Conservation (phyloP, 179 eudicot genomes). For the Carnegiea gigantea region DNA sequence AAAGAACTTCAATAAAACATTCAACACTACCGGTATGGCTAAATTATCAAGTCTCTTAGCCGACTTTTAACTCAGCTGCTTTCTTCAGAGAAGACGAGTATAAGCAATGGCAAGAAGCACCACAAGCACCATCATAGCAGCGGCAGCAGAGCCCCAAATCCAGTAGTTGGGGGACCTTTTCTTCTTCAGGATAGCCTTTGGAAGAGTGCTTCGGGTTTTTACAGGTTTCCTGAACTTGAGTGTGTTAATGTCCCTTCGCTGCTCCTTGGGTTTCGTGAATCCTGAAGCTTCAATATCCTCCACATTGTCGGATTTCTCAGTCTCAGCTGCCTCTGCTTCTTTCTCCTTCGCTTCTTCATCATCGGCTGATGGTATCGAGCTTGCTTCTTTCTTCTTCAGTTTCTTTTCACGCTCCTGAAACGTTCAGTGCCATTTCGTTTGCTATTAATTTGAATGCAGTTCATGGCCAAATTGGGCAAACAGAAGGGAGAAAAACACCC, state of each 20-base stretch:
- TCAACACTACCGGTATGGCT: slow-evolving; percentile 9
- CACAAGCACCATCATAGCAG: slow-evolving; percentile 37
- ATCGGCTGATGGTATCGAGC: slow-evolving; percentile 34
- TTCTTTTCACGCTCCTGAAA: slow-evolving; percentile 74
- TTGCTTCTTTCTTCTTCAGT: slow-evolving; percentile 60
- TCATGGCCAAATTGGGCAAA: background rate
- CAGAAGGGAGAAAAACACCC: background rate
- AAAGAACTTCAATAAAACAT: slow-evolving; percentile 25
- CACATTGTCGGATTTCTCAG: slow-evolving; percentile 38
- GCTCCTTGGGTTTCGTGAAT: slow-evolving; percentile 48
- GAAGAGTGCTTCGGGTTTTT: slow-evolving; percentile 52
- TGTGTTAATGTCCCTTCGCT: slow-evolving; percentile 26
- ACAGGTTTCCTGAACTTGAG: slow-evolving; percentile 41
- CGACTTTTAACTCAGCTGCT: background rate
- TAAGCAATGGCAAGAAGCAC: slow-evolving; percentile 48
- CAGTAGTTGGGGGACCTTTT: slow-evolving; percentile 69
- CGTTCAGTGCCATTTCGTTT: background rate
- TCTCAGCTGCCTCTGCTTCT: slow-evolving; percentile 36
- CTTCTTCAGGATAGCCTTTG: slow-evolving; percentile 69
- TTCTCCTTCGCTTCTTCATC: slow-evolving; percentile 48
- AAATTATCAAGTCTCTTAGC: slow-evolving; percentile 3
- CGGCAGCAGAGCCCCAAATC: slow-evolving; percentile 71
- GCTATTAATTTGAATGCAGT: background rate
- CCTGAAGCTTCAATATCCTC: slow-evolving; percentile 46
- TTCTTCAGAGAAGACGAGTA: slow-evolving; percentile 30